Evolutionary conservation across 768 basidiomycete species (phyloP), one percentile per base, ranked within the genome.

Genomic region (Naganishia antarctica): DNA sequence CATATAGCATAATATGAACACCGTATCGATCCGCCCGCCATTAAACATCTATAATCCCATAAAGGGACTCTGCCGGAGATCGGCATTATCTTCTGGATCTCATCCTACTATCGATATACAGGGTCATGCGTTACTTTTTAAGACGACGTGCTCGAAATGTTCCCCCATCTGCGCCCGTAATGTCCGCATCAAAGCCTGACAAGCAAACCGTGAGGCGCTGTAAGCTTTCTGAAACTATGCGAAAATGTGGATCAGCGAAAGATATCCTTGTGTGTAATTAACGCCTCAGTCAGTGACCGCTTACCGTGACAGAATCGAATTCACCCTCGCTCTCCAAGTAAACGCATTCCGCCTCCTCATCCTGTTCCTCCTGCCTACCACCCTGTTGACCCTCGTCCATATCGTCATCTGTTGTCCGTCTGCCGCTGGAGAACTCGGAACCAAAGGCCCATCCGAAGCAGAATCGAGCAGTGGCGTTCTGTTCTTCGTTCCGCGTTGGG

Each of bases 371-470:
- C 51, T 28, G n/a, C n/a, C n/a, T 49, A 6, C 43, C 31, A 58
- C 40, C 41, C 25, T 31, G 31, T 23, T 31, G 28, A 25, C 37
- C 40, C n/a, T 29, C 13, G 21, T 51, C 50, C 50, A 29, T 32
- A 37, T 37, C 34, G 9, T 31, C 26, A 59, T 23, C 32, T 31
- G 61, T 25, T 2, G 44, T 25, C 4, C 12, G 47, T 1, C 60
- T 43, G n/a, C 57, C 53, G 11, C 53, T 37, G n/a, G 34, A 37
- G 12, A 73, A 26, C n/a, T 70, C 70, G 26, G 53, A 44, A 12
- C 74, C 75, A 44, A 75, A 74, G 23, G 71, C 74, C 76, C 76
- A 77, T 12, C 46, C 74, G 50, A 77, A 70, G 0, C 62, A 71
- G 57, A 68, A 70, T 57, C 72, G 49, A 28, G 60, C 51, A 11